These are phyloP conservation scores for Castanea sativa DNA, from an alignment of 306 rosid species.

Conservation along the genomic window DNA sequence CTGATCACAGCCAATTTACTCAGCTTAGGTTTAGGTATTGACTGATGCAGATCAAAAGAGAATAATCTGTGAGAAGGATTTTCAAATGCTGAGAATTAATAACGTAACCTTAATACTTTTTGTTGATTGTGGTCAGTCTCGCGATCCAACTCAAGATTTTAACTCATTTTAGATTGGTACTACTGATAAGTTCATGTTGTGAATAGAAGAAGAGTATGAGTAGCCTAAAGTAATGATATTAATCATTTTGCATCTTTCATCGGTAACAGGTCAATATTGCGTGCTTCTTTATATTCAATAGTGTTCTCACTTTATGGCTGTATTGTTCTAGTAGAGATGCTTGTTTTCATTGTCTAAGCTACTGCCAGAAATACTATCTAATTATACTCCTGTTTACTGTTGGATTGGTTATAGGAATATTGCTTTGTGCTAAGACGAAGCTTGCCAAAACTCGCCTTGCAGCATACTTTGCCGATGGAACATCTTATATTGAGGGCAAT, in stretches of 20 bases:
- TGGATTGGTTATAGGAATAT: slow-evolving; percentile 49
- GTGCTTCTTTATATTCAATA: not conserved
- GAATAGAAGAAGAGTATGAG: not conserved
- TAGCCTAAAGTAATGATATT: not conserved
- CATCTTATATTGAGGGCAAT: slow-evolving; percentile 51
- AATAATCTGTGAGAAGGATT: not conserved
- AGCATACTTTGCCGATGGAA: slow-evolving; percentile 82
- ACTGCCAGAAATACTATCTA: not conserved
- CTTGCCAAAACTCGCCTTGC: slow-evolving; percentile 70
- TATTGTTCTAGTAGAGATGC: not conserved
- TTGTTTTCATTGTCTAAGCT: not conserved
- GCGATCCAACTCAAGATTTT: not conserved
- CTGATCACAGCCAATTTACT: not conserved
- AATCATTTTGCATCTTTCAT: not conserved
- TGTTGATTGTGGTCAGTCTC: not conserved
- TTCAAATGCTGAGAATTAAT: not conserved
- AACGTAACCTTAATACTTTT: not conserved
- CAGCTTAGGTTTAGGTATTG: not conserved
- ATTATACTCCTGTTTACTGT: slow-evolving; percentile 18
- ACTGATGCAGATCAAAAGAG: not conserved
- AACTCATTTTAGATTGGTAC: not conserved
- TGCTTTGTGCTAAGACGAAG: slow-evolving; percentile 91
- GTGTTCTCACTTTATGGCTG: not conserved
- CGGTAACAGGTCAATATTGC: not conserved
- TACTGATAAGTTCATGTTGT: not conserved